Evolutionary conservation across 2,329 filamentous ascomycete species (phyloP).

Genomic region (Colletotrichum horii): DNA sequence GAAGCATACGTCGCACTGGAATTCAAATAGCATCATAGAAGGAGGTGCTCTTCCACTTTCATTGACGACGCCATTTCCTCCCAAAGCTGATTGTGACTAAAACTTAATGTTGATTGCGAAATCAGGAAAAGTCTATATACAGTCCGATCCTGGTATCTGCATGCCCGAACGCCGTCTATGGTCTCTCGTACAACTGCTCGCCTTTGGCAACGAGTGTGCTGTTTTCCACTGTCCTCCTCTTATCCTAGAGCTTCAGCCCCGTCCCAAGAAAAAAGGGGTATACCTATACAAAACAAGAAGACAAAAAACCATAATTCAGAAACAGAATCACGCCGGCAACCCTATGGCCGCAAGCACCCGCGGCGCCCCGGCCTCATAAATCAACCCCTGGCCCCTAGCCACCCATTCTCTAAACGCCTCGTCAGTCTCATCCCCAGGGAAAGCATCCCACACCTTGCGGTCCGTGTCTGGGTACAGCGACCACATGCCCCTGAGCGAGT

Average conservation of each 20-base stretch:
- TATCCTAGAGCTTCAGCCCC: neutral
- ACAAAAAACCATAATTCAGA: neutral
- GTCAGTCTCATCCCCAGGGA: slow-evolving; percentile 40
- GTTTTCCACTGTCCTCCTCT: neutral
- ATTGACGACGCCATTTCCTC: neutral
- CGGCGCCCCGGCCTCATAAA: slow-evolving; percentile 42
- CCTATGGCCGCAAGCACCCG: neutral
- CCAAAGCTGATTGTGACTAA: neutral
- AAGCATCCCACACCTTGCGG: slow-evolving; percentile 44
- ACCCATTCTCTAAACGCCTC: slow-evolving; percentile 46
- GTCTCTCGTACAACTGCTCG: neutral
- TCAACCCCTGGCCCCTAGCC: slow-evolving; percentile 39
- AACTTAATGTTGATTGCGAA: neutral
- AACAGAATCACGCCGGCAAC: neutral
- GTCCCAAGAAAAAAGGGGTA: neutral
- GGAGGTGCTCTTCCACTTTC: fast-evolving
- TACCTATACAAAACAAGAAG: neutral
- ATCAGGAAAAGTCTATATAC: neutral
- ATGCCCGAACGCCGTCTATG: neutral
- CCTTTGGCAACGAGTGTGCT: neutral
- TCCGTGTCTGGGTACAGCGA: slow-evolving; percentile 45
- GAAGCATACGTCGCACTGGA: neutral
- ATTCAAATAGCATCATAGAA: neutral
- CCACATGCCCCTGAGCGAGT: slow-evolving; percentile 39
- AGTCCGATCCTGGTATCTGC: neutral